Percentiles rank a stretch among this genome's conserved stretches.
Evolutionary conservation across 768 basidiomycete genomes (phyloP).

Genomic region (Phylloporus arenicola): DNA sequence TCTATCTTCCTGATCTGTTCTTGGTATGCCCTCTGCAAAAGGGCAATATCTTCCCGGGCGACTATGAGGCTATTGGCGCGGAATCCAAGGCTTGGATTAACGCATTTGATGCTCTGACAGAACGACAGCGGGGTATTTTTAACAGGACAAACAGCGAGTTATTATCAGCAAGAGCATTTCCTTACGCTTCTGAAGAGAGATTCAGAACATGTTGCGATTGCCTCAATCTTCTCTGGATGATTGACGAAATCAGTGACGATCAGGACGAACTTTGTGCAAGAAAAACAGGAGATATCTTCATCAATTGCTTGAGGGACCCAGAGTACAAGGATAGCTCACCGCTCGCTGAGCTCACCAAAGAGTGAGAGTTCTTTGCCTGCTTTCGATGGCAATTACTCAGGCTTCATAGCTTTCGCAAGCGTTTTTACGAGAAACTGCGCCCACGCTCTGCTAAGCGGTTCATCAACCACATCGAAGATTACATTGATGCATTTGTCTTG

Average conservation of each 20-base stretch:
- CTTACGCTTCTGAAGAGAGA: conserved; percentile 51
- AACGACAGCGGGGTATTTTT: conserved; percentile 52
- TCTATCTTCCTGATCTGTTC: conserved; percentile 54
- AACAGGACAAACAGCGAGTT: conserved; percentile 57
- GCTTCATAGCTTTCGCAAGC: conserved; percentile 45
- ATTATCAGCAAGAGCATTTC: conserved; percentile 56
- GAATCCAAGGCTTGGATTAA: conserved; percentile 61
- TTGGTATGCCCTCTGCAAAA: conserved; percentile 40
- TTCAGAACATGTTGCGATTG: conserved; percentile 61
- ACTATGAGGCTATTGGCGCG: conserved; percentile 50
- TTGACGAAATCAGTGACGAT: conserved; percentile 67
- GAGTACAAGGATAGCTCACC: conserved; percentile 52
- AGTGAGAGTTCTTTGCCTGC: conserved; percentile 35
- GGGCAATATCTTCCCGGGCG: conserved; percentile 46
- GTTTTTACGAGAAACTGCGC: conserved; percentile 40
- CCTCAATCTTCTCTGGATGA: conserved; percentile 55
- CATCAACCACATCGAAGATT: conserved; percentile 46
- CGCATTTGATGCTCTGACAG: conserved; percentile 52
- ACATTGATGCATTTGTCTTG: conserved; percentile 51
- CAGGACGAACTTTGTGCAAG: conserved; percentile 53
- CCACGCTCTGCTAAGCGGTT: conserved; percentile 42
- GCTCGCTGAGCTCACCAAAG: conserved; percentile 54
- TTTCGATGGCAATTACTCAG: neutral
- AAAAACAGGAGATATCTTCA: conserved; percentile 46
- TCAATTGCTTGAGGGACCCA: conserved; percentile 48